Base-by-base conservation (phyloP, 768 basidiomycete genomes). In the Calocybe gangraenosa region DNA sequence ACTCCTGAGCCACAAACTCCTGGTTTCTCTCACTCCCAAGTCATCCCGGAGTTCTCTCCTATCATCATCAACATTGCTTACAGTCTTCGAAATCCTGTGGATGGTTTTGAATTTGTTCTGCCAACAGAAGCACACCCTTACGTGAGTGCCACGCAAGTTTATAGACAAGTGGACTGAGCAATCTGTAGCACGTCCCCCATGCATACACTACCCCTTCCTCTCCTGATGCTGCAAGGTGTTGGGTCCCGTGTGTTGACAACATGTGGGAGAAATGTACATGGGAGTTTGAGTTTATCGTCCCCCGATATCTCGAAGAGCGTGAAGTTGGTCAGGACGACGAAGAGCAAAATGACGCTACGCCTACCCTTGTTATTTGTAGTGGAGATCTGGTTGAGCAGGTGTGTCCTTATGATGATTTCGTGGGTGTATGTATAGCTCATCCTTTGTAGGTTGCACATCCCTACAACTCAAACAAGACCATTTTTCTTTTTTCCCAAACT, bases 241-340 rank as follows among this genome's bases (percentile, higher is more conserved):
- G 96, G 96, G 84, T 97, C n/a, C 96, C 96, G 11, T 99, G 96
- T 57, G 65, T 97, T 15, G 96, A 99, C 63, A 89, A 81, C 55
- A 65, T 92, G 17, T 95, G 92, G 90, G 94, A 96, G 65, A 85
- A 91, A 56, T 96, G 90, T 55, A 94, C 95, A 6, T 99, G 96
- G 96, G 96, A 99, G 58, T 87, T 98, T 46, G 92, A 97, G 64
- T 91, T 96, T 62, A 81, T 96, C 40, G 94, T 96, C 25, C 93
- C 94, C 40, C 75, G 84, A 52, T 84, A 81, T 58, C 68, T 90
- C 11, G 84, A 91, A 60, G 87, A 87, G 50, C 71, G 68, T 9
- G 74, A 76, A 28, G 23, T 50, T 48, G 61, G 40, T 42, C 68
- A 60, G 30, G 67, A 74, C 44, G 71, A 77, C 8, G 74, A 73